phyloP scores from a whole-genome alignment of 345 rosid species.

The Populus deltoides region DNA sequence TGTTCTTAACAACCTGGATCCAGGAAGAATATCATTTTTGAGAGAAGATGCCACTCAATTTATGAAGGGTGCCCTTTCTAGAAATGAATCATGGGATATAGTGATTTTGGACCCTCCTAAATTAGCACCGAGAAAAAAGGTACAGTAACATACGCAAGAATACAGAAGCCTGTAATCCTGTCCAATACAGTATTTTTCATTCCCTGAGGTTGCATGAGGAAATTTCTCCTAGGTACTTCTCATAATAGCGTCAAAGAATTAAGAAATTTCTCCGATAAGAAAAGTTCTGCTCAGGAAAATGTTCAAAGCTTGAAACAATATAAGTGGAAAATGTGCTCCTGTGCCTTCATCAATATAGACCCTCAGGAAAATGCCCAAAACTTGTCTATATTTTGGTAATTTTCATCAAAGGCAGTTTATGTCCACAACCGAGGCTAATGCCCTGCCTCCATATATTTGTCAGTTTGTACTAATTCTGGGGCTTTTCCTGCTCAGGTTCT shows the following conservation, averaged over 20 bases:
- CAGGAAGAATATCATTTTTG: slow-evolving; percentile 51
- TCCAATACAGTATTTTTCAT: not conserved
- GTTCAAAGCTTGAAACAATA: not conserved
- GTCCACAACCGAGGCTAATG: not conserved
- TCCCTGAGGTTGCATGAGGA: not conserved
- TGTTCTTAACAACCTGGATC: slow-evolving; percentile 66
- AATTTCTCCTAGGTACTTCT: not conserved
- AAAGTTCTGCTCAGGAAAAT: not conserved
- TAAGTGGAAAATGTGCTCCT: not conserved
- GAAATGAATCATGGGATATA: slow-evolving; percentile 80
- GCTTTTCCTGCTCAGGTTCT: slow-evolving; percentile 43
- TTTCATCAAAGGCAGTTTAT: not conserved
- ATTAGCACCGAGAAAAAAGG: slow-evolving; percentile 78
- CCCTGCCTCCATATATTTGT: not conserved
- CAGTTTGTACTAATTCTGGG: not conserved
- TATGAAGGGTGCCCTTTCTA: slow-evolving; percentile 72
- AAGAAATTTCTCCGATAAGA: not conserved
- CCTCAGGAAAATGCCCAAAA: not conserved
- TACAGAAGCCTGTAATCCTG: not conserved
- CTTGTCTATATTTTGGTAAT: not conserved
- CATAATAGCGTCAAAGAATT: not conserved
- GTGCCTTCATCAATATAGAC: not conserved
- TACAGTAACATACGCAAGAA: slow-evolving; percentile 15
- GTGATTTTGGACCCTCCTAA: slow-evolving; percentile 92
- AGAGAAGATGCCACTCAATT: slow-evolving; percentile 71